Conservation (phyloP, 768 basidiomycete genomes). For the Candolleomyces aberdarensis region DNA sequence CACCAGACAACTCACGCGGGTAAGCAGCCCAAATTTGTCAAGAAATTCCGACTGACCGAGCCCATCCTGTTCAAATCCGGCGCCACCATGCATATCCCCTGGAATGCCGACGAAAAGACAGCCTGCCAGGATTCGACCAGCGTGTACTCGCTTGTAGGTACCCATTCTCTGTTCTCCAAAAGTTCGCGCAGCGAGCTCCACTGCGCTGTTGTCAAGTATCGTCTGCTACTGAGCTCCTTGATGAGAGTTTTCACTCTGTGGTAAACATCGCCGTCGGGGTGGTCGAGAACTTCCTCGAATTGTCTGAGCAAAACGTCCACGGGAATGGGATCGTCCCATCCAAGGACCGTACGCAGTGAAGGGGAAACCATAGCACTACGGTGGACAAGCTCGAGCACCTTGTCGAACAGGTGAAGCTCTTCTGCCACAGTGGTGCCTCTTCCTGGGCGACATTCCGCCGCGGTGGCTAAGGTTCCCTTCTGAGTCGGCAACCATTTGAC, state of each 20-base stretch:
- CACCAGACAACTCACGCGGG: constrained; percentile 26
- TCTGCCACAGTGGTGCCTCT: constrained; percentile 16
- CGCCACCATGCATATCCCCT: constrained; percentile 26
- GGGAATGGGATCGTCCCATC: constrained; percentile 38
- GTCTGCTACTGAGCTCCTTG: constrained; percentile 24
- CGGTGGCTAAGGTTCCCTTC: constrained; percentile 23
- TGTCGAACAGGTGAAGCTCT: constrained; percentile 32
- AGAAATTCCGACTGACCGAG: constrained; percentile 22
- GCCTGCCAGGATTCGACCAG: constrained; percentile 19
- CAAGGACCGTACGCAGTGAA: constrained; percentile 28
- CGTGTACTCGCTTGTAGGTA: constrained; percentile 23
- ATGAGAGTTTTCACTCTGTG: constrained; percentile 21
- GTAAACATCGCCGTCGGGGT: constrained; percentile 13
- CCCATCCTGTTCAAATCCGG: constrained; percentile 12
- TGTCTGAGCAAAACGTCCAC: constrained; percentile 30
- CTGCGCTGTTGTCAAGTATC: constrained; percentile 17
- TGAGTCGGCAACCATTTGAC: constrained; percentile 38
- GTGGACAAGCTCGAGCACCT: constrained; percentile 33
- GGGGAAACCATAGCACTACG: constrained; percentile 18
- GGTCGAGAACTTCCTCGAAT: constrained; percentile 40
- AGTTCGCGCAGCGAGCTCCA: constrained; percentile 13
- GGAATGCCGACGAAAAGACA: constrained; percentile 16
- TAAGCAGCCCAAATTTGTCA: constrained; percentile 34
- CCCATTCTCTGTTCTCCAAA: constrained; percentile 25
- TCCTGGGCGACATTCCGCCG: constrained; percentile 20